These are phyloP conservation scores for Emmonsia crescens DNA, from an alignment of 2,329 filamentous ascomycete species.

Conservation along the genomic window DNA sequence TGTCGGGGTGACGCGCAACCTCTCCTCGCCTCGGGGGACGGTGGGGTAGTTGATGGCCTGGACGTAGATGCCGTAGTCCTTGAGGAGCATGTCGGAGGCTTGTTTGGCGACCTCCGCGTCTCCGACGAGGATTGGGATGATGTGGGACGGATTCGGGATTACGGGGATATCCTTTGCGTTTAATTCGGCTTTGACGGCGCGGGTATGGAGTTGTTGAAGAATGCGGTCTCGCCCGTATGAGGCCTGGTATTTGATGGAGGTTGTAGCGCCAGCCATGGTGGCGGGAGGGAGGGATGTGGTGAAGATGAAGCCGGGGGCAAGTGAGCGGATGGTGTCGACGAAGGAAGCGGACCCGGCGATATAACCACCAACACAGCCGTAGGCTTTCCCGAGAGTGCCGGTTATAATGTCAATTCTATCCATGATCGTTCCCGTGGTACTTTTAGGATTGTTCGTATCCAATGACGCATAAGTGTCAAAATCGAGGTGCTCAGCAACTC, in stretches of 20 bases:
- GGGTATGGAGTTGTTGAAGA: conserved; percentile 92
- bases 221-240: conserved; percentile 73
- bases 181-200: conserved; percentile 80
- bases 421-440: conserved; percentile 66
- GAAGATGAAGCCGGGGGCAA: conserved; percentile 97
- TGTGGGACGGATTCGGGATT: conserved; percentile 95
- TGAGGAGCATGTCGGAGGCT: conserved; percentile 82
- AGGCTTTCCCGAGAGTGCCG: conserved; percentile 92
- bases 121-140: conserved; percentile 85
- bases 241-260: conserved; percentile 91
- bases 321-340: conserved; percentile 84
- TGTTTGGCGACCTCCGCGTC: conserved; percentile 87
- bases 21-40: conserved; percentile 94
- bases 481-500: conserved; percentile 94
- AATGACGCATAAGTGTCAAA: conserved; percentile 75
- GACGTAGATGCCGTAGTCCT: conserved; percentile 88
- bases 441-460: conserved; percentile 40
- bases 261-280: conserved; percentile 86
- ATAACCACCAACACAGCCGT: conserved; percentile 94
- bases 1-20: conserved; percentile 89
- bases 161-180: conserved; percentile 77
- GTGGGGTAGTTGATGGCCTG: conserved; percentile 99
- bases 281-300: conserved; percentile 92
- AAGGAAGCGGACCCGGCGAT: conserved; percentile 81
- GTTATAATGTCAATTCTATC: conserved; percentile 97